A percentile compares a stretch with the other conserved stretches of the same genome.
These are phyloP conservation scores for Alisma plantagoaquatica DNA, from an alignment of 106 monocot genomes.

Conservation along the genomic window DNA sequence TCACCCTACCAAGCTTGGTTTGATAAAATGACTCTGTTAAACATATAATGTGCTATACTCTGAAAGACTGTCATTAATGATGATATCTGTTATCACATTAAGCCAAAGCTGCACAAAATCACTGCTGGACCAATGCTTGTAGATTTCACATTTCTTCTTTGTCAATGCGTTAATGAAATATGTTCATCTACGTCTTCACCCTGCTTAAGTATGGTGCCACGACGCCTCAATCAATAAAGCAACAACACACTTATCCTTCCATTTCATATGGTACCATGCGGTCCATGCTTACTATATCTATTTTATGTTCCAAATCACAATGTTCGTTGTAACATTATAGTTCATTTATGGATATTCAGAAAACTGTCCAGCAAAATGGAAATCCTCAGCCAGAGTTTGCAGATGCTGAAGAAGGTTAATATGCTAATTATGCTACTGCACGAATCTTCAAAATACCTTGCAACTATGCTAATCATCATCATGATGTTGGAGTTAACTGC, in stretches of 20 bases:
- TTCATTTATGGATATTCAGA: slow-evolving; percentile 28
- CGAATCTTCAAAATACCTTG: not conserved
- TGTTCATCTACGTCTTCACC: too few relatives aligned
- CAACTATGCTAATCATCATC: not conserved
- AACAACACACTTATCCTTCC: not conserved
- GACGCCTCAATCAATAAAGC: not conserved
- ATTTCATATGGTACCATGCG: not conserved
- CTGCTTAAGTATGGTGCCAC: not conserved
- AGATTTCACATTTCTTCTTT: too few relatives aligned
- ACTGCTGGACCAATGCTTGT: too few relatives aligned
- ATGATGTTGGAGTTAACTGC: not conserved
- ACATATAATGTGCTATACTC: not conserved
- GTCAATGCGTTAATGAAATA: too few relatives aligned
- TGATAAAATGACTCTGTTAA: too few relatives aligned
- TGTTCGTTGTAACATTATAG: slow-evolving; percentile 1
- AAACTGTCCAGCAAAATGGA: slow-evolving; percentile 61
- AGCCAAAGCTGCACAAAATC: too few relatives aligned
- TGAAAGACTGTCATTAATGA: not conserved
- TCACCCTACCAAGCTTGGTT: too few relatives aligned
- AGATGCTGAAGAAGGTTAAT: slow-evolving; percentile 78
- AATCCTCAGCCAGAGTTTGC: slow-evolving; percentile 73
- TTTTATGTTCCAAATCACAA: not conserved
- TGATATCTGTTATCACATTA: not conserved
- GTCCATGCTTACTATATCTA: not conserved
- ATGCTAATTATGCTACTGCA: not conserved